A percentile compares a stretch with the other conserved stretches of the same genome.
Evolutionary conservation across 352 stramenopile genomes (phyloP).

Genomic region (Pythium oligandrum): DNA sequence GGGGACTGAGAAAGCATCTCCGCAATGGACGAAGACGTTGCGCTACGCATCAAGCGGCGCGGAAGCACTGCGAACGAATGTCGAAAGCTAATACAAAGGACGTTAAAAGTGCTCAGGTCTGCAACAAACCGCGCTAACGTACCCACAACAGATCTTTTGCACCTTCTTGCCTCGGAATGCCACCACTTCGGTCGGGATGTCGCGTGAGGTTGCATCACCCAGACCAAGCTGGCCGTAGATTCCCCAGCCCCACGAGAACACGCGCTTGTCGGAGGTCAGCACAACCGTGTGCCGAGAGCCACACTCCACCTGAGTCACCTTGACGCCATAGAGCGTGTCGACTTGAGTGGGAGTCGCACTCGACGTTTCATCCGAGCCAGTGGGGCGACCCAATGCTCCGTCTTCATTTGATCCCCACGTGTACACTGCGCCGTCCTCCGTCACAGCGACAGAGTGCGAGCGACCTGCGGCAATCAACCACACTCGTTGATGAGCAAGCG

Average conservation of each 20-base stretch:
- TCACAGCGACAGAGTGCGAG: constrained; percentile 69
- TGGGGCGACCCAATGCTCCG: constrained; percentile 22
- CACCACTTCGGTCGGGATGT: constrained; percentile 19
- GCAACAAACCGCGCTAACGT: neutral
- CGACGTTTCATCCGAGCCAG: constrained; percentile 4
- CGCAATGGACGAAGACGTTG: constrained; percentile 14
- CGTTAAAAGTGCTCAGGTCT: neutral
- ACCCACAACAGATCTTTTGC: constrained; percentile 28
- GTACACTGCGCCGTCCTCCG: constrained; percentile 20
- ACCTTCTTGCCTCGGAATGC: constrained; percentile 24
- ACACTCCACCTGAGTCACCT: constrained; percentile 27
- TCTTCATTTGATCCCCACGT: constrained; percentile 42
- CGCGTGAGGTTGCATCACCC: constrained; percentile 21
- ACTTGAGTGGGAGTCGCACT: constrained; percentile 17
- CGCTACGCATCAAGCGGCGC: constrained; percentile 11
- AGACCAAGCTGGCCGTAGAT: constrained; percentile 37
- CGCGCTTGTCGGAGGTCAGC: constrained; percentile 20
- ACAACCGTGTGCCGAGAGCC: constrained; percentile 36
- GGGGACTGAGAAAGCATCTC: constrained; percentile 4
- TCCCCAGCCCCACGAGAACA: constrained; percentile 36
- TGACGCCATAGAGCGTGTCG: constrained; percentile 7
- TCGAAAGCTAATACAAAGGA: constrained; percentile 14
- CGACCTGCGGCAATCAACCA: constrained; percentile 28
- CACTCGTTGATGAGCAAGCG: constrained; percentile 14
- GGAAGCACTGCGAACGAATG: constrained; percentile 27